Conservation (phyloP, 2,329 filamentous ascomycete species). For the Fusarium algeriense region DNA sequence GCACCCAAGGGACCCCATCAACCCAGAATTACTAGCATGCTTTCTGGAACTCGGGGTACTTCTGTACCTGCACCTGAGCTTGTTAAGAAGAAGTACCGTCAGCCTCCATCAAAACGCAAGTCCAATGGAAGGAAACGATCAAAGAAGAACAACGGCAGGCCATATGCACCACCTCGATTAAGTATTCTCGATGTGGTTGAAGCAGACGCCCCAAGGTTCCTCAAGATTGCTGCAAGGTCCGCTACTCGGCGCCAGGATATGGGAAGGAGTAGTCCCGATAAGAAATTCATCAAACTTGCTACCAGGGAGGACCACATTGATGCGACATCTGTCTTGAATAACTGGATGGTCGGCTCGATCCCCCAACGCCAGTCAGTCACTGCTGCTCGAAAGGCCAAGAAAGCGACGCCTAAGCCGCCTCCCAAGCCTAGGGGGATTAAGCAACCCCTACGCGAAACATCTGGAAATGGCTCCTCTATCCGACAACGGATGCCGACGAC, state of each 20-base stretch:
- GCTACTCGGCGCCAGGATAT: conserved; percentile 60
- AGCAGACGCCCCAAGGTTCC: conserved; percentile 65
- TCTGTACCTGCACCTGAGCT: conserved; percentile 17
- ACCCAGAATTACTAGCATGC: conserved; percentile 50
- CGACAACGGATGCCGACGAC: conserved; percentile 1
- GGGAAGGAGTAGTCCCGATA: conserved; percentile 67
- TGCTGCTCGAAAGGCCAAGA: conserved; percentile 35
- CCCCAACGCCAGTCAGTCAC: conserved; percentile 55
- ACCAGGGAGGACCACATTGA: conserved; percentile 72
- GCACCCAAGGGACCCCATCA: conserved; percentile 43
- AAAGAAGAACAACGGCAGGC: conserved; percentile 7
- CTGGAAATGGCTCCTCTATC: conserved; percentile 37
- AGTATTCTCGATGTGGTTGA: conserved; percentile 73
- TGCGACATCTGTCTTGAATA: conserved; percentile 63
- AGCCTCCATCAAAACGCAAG: conserved; percentile 15
- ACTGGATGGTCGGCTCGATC: conserved; percentile 69
- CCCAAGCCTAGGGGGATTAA: conserved; percentile 15
- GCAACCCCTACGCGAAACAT: conserved; percentile 40
- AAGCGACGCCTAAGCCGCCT: conserved; percentile 14
- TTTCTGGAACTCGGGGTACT: conserved; percentile 29
- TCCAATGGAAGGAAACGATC: conserved; percentile 14
- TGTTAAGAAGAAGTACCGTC: conserved; percentile 36
- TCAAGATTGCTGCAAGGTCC: conserved; percentile 71
- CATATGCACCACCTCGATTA: conserved; percentile 58
- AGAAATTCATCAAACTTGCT: conserved; percentile 71